Conservation (phyloP, 208 protist species). For the Wallacemonas sp. region DNA sequence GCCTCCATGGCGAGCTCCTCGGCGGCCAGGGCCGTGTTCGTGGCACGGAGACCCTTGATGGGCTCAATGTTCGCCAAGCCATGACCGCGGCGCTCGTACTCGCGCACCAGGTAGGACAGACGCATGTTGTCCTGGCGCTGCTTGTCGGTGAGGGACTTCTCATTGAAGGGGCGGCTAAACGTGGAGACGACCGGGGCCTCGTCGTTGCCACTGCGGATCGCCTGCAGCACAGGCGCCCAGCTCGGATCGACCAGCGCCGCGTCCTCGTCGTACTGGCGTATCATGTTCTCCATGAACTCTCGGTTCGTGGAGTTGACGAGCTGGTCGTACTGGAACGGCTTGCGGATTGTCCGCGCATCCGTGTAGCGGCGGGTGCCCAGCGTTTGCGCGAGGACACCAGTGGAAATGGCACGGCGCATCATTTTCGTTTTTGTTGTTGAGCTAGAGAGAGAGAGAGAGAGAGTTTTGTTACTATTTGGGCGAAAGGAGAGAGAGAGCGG, state of each 20-base stretch:
- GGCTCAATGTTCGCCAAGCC: slow-evolving; percentile 80
- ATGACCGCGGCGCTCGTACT: slow-evolving; percentile 89
- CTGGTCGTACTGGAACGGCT: slow-evolving; percentile 78
- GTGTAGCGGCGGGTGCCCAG: slow-evolving; percentile 55
- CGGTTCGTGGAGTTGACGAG: slow-evolving; percentile 70
- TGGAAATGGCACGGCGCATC: slow-evolving; percentile 69
- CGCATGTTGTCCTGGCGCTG: slow-evolving; percentile 89
- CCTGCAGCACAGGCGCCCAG: slow-evolving; percentile 85
- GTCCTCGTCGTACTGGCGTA: slow-evolving; percentile 79
- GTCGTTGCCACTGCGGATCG: slow-evolving; percentile 43
- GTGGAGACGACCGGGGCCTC: slow-evolving; percentile 68
- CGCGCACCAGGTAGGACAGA: slow-evolving; percentile 88
- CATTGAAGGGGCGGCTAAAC: slow-evolving; percentile 75
- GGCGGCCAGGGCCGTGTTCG: slow-evolving; percentile 25
- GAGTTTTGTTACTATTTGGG: neutral
- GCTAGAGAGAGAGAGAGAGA: neutral
- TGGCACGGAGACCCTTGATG: slow-evolving; percentile 34
- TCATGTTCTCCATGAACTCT: slow-evolving; percentile 76
- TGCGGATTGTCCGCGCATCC: slow-evolving; percentile 77
- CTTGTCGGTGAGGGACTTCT: slow-evolving; percentile 65
- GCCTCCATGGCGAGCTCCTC: slow-evolving; percentile 51
- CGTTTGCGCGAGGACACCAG: slow-evolving; percentile 16
- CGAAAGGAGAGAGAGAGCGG: neutral
- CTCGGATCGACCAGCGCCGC: slow-evolving; percentile 69
- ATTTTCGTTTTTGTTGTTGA: slow-evolving; percentile 30